Evolutionary conservation across 768 basidiomycete genomes (phyloP), one percentile per base, ranked within the genome.

Genomic region (Chalciporus piperatus): DNA sequence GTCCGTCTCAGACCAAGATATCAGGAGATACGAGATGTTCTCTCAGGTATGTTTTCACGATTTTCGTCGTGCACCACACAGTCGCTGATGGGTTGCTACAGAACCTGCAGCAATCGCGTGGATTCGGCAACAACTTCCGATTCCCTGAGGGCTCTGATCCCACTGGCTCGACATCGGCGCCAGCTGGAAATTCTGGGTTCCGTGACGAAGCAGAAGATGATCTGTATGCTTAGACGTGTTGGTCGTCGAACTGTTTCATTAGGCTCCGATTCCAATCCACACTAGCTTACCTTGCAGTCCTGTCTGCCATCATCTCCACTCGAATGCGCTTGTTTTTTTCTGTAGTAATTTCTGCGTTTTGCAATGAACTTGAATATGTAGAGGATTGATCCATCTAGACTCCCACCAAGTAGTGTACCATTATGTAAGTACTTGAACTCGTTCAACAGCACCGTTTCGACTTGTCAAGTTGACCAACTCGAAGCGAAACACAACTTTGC

Each of bases 1-100:
- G 47, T 98, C 94, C 12, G 96, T 98, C 48, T 94, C 92, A 12
- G 95, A 98, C 66, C 85, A 89, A 58, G 96, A 98, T 66, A 96
- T 98, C 72, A 83, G 95, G 63, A 86, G 95, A 47, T 99, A 98
- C 72, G 96, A 98, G 81, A 94, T 97, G 87, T 98, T 98, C 71
- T 75, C 95, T 32, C 94, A 94, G 79, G 85, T 87, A 66, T 46
- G 79, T 64, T 19, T 37, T 49, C 45, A 10, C 20, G 23, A 45
- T 16, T 50, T 27, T 49, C 19, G 22, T 22, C 22, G 22, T 22
- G 14, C 28, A 41, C 38, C 41, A 30, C 27, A 6, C 27, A 27
- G 9, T 27, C 27, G 27, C 9, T 27, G 7, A 27, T 27, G 27
- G 6, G 27, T 9, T 9, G 5, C 2, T 42, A 48, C 59, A 91